phyloP scores from a whole-genome alignment of 2,329 filamentous ascomycete genomes.

The Fusarium dlaminii region DNA sequence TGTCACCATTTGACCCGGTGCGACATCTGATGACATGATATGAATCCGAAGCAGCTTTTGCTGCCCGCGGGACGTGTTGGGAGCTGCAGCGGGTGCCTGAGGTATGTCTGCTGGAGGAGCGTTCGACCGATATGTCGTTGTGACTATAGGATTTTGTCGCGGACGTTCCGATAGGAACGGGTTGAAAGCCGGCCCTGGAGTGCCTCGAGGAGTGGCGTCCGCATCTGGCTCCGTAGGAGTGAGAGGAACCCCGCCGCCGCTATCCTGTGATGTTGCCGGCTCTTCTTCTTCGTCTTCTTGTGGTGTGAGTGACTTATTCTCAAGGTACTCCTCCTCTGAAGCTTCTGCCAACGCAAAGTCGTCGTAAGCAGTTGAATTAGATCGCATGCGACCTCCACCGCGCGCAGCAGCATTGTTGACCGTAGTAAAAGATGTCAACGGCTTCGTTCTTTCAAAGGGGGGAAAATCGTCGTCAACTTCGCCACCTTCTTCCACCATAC shows the following conservation, averaged over 20 bases:
- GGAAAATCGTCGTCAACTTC: constrained; percentile 89
- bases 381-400: constrained; percentile 65
- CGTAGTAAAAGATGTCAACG: constrained; percentile 81
- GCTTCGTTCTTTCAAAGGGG: constrained; percentile 76
- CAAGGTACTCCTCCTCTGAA: constrained; percentile 71
- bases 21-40: constrained; percentile 73
- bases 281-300: constrained; percentile 65
- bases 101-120: constrained; percentile 66
- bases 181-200: constrained; percentile 45
- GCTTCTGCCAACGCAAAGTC: constrained; percentile 84
- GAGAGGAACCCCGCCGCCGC: constrained; percentile 24
- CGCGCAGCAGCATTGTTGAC: constrained; percentile 83
- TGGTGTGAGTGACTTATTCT: constrained; percentile 75
- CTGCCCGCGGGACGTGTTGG: constrained; percentile 65
- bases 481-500: constrained; percentile 85
- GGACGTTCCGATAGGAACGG: constrained; percentile 48
- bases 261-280: constrained; percentile 43
- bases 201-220: constrained; percentile 40
- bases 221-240: constrained; percentile 46
- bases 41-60: constrained; percentile 78
- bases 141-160: constrained; percentile 68
- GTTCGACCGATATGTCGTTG: constrained; percentile 66
- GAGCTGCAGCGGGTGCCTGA: constrained; percentile 55
- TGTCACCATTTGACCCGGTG: constrained; percentile 77
- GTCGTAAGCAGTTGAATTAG: constrained; percentile 80